These are phyloP conservation scores for Thymus mandschuricus DNA, from an alignment of 257 asterid species.

Conservation along the genomic window DNA sequence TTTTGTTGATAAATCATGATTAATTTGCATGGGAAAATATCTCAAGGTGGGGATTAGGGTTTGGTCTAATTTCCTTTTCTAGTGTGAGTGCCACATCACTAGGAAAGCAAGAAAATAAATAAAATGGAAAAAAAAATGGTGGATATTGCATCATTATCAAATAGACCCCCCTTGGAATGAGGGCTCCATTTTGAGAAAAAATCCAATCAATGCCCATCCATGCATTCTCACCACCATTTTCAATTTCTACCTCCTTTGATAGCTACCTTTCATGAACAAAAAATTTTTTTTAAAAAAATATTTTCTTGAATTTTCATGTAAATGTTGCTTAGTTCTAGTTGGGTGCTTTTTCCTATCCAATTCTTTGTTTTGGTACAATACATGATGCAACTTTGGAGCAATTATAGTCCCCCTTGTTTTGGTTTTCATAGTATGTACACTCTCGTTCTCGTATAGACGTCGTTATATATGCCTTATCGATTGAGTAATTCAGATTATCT, in stretches of 20 bases:
- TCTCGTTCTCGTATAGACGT: no score
- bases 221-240: slow-evolving; percentile 28
- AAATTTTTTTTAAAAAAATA: no score
- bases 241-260: slow-evolving; percentile 13
- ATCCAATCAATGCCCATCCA: slow-evolving; percentile 37
- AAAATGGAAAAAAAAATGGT: slow-evolving; percentile 4
- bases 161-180: slow-evolving; percentile 34
- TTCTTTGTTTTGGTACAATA: not conserved
- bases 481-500: no score
- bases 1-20: not conserved
- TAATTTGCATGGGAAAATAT: not conserved
- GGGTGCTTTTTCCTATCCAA: not conserved
- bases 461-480: no score
- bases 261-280: slow-evolving; percentile 6
- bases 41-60: not conserved
- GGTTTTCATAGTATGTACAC: no score
- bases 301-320: not conserved
- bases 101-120: not conserved
- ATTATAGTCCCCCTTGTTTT: not conserved
- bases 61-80: not conserved
- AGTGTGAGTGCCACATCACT: slow-evolving; percentile 6
- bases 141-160: slow-evolving; percentile 23
- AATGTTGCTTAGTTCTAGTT: not conserved
- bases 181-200: slow-evolving; percentile 35
- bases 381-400: not conserved